Evolutionary conservation across 2,329 filamentous ascomycete genomes (phyloP).

Genomic region (Nannizzia gypsea): DNA sequence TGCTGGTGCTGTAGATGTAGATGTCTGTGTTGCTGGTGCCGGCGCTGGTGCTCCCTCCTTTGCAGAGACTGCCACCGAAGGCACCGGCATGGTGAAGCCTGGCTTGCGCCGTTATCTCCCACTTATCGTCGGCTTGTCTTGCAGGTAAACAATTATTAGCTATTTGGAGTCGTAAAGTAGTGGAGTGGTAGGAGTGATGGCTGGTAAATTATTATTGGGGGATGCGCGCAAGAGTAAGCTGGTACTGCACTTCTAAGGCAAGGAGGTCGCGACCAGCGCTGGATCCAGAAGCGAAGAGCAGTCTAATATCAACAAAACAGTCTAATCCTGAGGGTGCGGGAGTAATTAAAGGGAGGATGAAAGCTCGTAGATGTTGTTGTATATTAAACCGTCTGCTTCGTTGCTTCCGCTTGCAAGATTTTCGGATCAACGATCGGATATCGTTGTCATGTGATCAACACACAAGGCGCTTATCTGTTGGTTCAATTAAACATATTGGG

Average conservation of each 20-base stretch:
- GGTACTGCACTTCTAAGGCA: background rate
- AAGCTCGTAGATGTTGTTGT: background rate
- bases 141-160: too few relatives aligned
- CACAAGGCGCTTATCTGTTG: background rate
- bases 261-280: background rate
- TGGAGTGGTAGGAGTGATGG: too few relatives aligned
- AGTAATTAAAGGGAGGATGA: background rate
- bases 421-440: background rate
- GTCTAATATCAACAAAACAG: background rate
- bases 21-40: background rate
- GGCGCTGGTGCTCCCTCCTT: background rate
- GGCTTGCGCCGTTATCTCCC: background rate
- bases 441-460: background rate
- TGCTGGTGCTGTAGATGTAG: slow-evolving; percentile 13
- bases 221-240: background rate
- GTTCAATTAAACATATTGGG: background rate
- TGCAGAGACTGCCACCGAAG: background rate
- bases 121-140: background rate
- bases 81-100: background rate
- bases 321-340: background rate
- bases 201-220: too few relatives aligned
- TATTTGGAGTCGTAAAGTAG: too few relatives aligned
- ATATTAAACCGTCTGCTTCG: background rate
- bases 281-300: background rate
- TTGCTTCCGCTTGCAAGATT: background rate